phyloP scores from a whole-genome alignment of 164 flowering plant genomes.

The Vitis amurensis region DNA sequence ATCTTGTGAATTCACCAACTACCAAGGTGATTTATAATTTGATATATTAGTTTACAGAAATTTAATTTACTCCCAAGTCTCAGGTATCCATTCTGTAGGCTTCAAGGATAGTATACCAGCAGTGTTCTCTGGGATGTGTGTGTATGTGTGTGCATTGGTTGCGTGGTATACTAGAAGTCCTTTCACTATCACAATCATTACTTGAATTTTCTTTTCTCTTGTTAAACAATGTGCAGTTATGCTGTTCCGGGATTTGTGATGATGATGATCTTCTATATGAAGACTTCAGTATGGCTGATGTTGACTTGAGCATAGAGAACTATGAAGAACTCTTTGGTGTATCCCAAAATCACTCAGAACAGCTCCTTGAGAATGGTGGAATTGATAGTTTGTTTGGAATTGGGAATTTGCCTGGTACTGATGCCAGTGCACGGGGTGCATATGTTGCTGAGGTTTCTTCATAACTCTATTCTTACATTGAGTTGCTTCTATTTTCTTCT shows the following conservation, averaged over 20 bases:
- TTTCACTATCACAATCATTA: too few species aligned
- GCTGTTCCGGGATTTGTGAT: constrained; percentile 38
- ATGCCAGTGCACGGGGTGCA: constrained; percentile 51
- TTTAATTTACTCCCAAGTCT: background rate
- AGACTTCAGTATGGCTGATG: constrained; percentile 71
- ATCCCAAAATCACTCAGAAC: constrained; percentile 54
- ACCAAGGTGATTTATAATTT: too few species aligned
- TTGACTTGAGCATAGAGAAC: constrained; percentile 73
- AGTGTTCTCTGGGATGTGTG: background rate
- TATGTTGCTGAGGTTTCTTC: constrained; percentile 51
- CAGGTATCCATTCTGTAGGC: background rate
- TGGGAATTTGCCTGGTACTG: constrained; percentile 53
- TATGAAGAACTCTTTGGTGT: constrained; percentile 86
- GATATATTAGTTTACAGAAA: background rate
- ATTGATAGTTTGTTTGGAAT: constrained; percentile 69
- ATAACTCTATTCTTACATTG: background rate
- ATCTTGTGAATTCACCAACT: too few species aligned
- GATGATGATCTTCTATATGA: constrained; percentile 53
- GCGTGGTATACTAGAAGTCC: too few species aligned
- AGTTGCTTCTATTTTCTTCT: background rate
- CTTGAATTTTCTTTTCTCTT: too few species aligned
- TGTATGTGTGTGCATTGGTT: too few species aligned
- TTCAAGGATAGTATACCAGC: constrained; percentile 2
- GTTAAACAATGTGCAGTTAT: constrained; percentile 35
- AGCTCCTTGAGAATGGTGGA: constrained; percentile 73